phyloP scores from a whole-genome alignment of 1,139 yeast species.

The Taiozyma onychis region DNA sequence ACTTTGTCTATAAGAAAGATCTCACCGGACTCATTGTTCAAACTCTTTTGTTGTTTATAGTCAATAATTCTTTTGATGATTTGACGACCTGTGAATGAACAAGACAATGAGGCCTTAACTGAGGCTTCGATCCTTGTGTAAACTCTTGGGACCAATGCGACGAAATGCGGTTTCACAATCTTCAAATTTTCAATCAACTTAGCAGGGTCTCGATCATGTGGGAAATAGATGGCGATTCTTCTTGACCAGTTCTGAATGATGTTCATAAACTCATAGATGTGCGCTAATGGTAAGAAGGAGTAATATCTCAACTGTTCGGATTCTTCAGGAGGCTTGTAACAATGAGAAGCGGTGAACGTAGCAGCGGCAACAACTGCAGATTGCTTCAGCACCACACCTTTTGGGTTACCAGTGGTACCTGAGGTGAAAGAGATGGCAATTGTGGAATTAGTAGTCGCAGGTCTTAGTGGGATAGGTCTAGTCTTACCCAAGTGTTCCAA shows the following conservation, averaged over 20 bases:
- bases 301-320: conserved; percentile 8
- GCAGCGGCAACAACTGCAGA: conserved; percentile 28
- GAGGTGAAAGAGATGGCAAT: conserved; percentile 68
- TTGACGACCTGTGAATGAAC: conserved; percentile 32
- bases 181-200: conserved; percentile 46
- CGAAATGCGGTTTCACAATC: conserved; percentile 41
- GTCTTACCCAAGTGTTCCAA: conserved; percentile 30
- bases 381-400: conserved; percentile 35
- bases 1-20: conserved; percentile 25
- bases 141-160: conserved; percentile 58
- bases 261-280: conserved; percentile 35
- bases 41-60: conserved; percentile 31
- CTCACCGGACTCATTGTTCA: conserved; percentile 29
- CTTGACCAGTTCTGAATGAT: conserved; percentile 9
- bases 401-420: conserved; percentile 38
- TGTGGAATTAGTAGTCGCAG: conserved; percentile 46
- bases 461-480: conserved; percentile 1
- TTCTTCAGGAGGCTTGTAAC: neutral
- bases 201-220: conserved; percentile 27
- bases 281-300: conserved; percentile 43
- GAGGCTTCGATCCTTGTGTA: conserved; percentile 51
- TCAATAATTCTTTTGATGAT: conserved; percentile 30
- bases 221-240: conserved; percentile 34
- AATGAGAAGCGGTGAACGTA: conserved; percentile 14
- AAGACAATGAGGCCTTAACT: conserved; percentile 47